Base-by-base conservation (phyloP, 495 filamentous ascomycete genomes). In the Physcia stellaris region DNA sequence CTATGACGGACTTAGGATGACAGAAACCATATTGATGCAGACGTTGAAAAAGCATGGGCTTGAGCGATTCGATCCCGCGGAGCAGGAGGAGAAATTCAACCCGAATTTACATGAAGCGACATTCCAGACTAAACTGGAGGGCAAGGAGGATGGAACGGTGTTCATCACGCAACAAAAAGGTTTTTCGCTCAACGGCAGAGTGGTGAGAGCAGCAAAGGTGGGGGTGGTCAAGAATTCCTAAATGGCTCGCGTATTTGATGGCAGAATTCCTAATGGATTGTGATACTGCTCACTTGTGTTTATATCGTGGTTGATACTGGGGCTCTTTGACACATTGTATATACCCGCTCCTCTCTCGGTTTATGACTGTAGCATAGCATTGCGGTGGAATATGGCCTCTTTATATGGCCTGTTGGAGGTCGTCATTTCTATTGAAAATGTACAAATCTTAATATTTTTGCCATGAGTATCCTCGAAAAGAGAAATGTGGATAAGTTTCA, bases 91-190 rank as follows among this genome's bases (percentile, higher is more conserved):
- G 53, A 78, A 76, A 61, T 98, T 98, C 66, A 79, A 98, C 66
- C 88, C 90, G 37, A 94, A 95, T 58, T 66, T 80, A 56, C 90
- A 96, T 59, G 90, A 98, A 68, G 90, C 90, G 30, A 86, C 80
- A 21, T 98, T 96, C 66, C 83, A 86, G 78, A 73, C 83, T 9
- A 82, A 83, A 41, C 71, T 82, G 63, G 66, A 72, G 20, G 83
- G 67, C 36, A 86, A 87, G 70, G 83, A 94, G 61, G 71, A 95
- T 50, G 86, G 86, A 52, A 80, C 75, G 30, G 82, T 94, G 43
- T 88, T 96, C 63, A 76, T 80, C 56, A 83, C 81, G 22, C 86
- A 94, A 71, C 83, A 83, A 68, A 96, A 94, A 68, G 90, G 90
- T 29, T 98, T 90, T 63, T 67, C 68, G 50, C 67, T 95, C 36